Percentiles rank a stretch among this genome's conserved stretches.
phyloP scores from a whole-genome alignment of 2,329 filamentous ascomycete species.

The Penicillium sp. region DNA sequence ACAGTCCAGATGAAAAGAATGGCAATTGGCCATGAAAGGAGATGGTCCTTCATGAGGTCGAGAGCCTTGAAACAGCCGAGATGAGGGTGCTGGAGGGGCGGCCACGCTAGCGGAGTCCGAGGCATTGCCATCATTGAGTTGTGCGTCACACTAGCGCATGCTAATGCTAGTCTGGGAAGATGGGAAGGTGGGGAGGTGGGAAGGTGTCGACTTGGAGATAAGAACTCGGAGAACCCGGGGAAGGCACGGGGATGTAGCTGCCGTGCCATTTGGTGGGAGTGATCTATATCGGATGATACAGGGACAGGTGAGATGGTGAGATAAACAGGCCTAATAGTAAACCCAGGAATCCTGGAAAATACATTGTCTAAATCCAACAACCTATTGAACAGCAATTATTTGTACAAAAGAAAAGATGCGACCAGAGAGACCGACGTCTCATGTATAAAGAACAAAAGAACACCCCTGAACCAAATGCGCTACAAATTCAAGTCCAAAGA shows the following conservation, averaged over 20 bases:
- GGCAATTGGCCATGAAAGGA: neutral
- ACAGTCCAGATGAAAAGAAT: neutral
- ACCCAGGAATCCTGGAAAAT: too few relatives aligned
- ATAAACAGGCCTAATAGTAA: too few relatives aligned
- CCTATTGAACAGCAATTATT: constrained; percentile 7
- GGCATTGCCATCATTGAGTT: neutral
- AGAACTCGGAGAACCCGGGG: neutral
- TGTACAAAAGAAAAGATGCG: constrained; percentile 19
- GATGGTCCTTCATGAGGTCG: neutral
- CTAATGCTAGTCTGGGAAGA: too few relatives aligned
- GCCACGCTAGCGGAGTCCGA: constrained; percentile 5
- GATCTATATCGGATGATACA: neutral
- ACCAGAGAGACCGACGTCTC: constrained; percentile 6
- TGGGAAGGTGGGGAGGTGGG: too few relatives aligned
- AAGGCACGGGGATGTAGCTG: neutral
- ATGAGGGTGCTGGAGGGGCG: neutral
- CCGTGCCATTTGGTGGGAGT: neutral
- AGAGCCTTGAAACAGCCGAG: neutral
- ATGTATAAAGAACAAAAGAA: constrained; percentile 11
- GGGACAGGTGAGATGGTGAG: too few relatives aligned
- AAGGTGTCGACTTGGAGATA: too few relatives aligned
- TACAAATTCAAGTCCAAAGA: constrained; percentile 1
- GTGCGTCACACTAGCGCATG: neutral
- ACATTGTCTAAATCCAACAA: neutral
- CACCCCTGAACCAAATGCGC: constrained; percentile 29